These are phyloP conservation scores for Paramecium biaurelia DNA, from an alignment of 73 alveolate genomes.

Conservation along the genomic window DNA sequence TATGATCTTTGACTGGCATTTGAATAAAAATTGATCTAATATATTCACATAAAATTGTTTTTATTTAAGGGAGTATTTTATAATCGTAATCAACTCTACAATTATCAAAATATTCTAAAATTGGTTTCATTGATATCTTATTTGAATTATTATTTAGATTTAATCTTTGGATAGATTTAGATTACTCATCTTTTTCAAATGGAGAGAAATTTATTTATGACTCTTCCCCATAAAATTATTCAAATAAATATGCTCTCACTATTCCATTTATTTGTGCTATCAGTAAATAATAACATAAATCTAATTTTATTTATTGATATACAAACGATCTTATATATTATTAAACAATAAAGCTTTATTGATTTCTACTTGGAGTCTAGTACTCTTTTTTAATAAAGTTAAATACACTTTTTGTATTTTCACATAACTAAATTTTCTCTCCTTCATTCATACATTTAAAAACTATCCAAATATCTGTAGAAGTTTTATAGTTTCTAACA, in stretches of 20 bases:
- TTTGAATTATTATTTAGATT: background rate
- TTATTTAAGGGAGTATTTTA: background rate
- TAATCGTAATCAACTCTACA: background rate
- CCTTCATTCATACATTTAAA: background rate
- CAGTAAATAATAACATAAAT: slow-evolving; percentile 37
- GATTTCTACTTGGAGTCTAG: background rate
- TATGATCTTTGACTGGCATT: slow-evolving; percentile 24
- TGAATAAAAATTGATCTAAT: background rate
- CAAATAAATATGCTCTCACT: slow-evolving; percentile 46
- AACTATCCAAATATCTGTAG: slow-evolving; percentile 11
- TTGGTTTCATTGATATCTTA: slow-evolving; percentile 15
- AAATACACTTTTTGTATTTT: background rate
- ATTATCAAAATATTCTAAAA: slow-evolving; percentile 10
- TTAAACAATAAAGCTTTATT: background rate
- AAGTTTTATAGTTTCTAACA: background rate
- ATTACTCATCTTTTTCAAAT: slow-evolving; percentile 15
- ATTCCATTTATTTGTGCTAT: slow-evolving; percentile 45
- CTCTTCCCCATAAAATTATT: slow-evolving; percentile 53
- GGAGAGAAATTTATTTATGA: background rate
- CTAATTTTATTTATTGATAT: slow-evolving; percentile 59
- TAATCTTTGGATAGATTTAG: background rate
- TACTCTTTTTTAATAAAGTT: background rate
- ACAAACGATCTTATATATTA: background rate
- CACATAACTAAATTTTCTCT: background rate
- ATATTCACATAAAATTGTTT: background rate